Conservation (phyloP, 192 early-diverging fungal species). For the Paraglomus brasilianum region DNA sequence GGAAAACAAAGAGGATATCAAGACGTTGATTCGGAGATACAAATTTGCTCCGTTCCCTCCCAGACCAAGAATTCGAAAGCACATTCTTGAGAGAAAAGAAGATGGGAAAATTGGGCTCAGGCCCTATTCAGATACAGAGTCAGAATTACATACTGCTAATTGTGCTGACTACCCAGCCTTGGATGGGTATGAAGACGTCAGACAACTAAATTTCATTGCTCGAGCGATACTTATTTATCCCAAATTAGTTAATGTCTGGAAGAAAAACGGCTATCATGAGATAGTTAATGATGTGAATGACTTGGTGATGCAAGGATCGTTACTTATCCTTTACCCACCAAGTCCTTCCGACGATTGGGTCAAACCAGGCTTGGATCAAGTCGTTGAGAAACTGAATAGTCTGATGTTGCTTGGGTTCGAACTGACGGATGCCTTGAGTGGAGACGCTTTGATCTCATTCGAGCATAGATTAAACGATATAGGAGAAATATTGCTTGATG, state of each 20-base stretch:
- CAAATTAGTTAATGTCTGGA: neutral
- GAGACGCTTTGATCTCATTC: constrained; percentile 5
- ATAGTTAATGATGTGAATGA: constrained; percentile 27
- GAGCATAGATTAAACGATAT: constrained; percentile 9
- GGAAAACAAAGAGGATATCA: neutral
- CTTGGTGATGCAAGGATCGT: constrained; percentile 1
- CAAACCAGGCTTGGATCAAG: neutral
- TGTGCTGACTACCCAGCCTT: constrained; percentile 7
- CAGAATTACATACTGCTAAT: neutral
- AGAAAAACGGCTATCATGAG: neutral
- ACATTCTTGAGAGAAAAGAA: too few species aligned
- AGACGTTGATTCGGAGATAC: neutral
- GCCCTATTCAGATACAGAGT: neutral
- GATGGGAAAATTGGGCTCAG: too few species aligned
- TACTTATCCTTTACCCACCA: constrained; percentile 8
- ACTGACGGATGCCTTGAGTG: constrained; percentile 3
- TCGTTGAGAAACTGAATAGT: neutral
- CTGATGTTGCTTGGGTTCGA: constrained; percentile 5
- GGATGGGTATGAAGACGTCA: constrained; percentile 14
- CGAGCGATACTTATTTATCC: constrained; percentile 27
- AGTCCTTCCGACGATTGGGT: neutral
- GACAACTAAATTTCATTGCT: constrained; percentile 13
- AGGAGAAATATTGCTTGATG: neutral
- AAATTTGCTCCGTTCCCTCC: neutral
- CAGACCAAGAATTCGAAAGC: constrained; percentile 5